Percentiles rank a stretch among this genome's conserved stretches.
These are phyloP conservation scores for Xylaria sp. DNA, from an alignment of 2,329 filamentous ascomycete species.

Conservation along the genomic window DNA sequence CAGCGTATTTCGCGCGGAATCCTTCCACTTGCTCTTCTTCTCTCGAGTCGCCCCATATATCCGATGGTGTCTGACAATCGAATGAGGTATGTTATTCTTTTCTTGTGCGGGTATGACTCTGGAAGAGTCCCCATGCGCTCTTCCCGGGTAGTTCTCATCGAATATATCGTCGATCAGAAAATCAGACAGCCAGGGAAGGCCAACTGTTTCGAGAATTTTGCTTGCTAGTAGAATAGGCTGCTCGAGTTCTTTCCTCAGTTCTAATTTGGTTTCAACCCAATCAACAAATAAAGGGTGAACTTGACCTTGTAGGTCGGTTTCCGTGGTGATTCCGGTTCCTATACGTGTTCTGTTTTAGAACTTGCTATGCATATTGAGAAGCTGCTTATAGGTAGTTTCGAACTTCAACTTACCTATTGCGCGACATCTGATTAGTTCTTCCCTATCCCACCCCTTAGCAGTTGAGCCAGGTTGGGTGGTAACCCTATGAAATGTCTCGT, in stretches of 20 bases:
- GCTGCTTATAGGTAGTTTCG: not conserved
- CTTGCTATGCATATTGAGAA: not conserved
- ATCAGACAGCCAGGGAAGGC: conserved; percentile 51
- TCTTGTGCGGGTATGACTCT: not conserved
- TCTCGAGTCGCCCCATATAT: conserved; percentile 42
- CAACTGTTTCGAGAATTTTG: conserved; percentile 46
- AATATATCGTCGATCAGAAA: conserved; percentile 51
- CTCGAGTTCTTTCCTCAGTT: conserved; percentile 44
- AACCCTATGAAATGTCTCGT: conserved; percentile 31
- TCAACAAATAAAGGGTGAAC: conserved; percentile 49
- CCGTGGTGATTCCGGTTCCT: conserved; percentile 42
- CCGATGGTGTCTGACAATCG: conserved; percentile 46
- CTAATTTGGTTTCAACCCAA: conserved; percentile 42
- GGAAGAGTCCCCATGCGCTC: conserved; percentile 20
- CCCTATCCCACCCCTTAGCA: conserved; percentile 46
- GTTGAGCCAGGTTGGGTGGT: conserved; percentile 44
- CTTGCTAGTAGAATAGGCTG: conserved; percentile 50
- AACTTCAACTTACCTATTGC: conserved; percentile 44
- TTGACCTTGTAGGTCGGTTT: conserved; percentile 44
- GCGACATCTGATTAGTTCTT: conserved; percentile 47
- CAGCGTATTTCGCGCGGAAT: conserved; percentile 37
- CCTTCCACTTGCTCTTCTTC: conserved; percentile 41
- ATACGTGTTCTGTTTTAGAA: not conserved
- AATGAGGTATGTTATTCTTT: conserved; percentile 32
- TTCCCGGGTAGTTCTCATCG: conserved; percentile 45